Evolutionary conservation across 768 basidiomycete species (phyloP).

Genomic region (Pleurotus ostreatus): DNA sequence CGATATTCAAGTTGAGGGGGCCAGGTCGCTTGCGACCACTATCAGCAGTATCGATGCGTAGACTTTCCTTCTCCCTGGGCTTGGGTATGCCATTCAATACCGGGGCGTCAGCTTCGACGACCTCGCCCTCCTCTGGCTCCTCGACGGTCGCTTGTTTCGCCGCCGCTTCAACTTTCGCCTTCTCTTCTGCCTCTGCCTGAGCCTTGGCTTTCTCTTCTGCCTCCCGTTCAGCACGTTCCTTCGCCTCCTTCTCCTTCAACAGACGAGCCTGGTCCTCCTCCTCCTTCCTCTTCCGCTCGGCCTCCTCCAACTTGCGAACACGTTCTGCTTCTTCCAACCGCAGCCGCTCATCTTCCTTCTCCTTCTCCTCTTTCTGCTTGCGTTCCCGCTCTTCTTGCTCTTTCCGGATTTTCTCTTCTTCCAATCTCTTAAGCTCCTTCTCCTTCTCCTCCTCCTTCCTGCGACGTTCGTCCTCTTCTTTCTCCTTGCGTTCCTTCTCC

Average conservation of each 20-base stretch:
- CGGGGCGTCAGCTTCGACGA: slow-evolving; percentile 18
- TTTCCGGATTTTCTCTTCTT: slow-evolving; percentile 33
- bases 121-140: slow-evolving; percentile 29
- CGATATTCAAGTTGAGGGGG: slow-evolving; percentile 62
- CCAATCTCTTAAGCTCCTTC: slow-evolving; percentile 33
- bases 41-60: slow-evolving; percentile 64
- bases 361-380: slow-evolving; percentile 39
- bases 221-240: slow-evolving; percentile 39
- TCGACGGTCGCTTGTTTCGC: slow-evolving; percentile 26
- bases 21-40: slow-evolving; percentile 57
- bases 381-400: slow-evolving; percentile 40
- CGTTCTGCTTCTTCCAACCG: slow-evolving; percentile 33
- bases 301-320: slow-evolving; percentile 28
- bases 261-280: slow-evolving; percentile 33
- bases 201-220: slow-evolving; percentile 39
- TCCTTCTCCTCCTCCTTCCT: slow-evolving; percentile 40
- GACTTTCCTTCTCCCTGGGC: slow-evolving; percentile 45
- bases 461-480: slow-evolving; percentile 37
- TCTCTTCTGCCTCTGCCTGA: slow-evolving; percentile 23
- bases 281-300: slow-evolving; percentile 20
- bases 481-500: slow-evolving; percentile 25
- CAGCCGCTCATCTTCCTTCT: slow-evolving; percentile 22
- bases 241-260: slow-evolving; percentile 50
- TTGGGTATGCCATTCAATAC: slow-evolving; percentile 30
- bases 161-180: slow-evolving; percentile 29